Evolutionary conservation across 1,284 basidiomycete species (phyloP).

Genomic region (Papiliotrema fonsecae): DNA sequence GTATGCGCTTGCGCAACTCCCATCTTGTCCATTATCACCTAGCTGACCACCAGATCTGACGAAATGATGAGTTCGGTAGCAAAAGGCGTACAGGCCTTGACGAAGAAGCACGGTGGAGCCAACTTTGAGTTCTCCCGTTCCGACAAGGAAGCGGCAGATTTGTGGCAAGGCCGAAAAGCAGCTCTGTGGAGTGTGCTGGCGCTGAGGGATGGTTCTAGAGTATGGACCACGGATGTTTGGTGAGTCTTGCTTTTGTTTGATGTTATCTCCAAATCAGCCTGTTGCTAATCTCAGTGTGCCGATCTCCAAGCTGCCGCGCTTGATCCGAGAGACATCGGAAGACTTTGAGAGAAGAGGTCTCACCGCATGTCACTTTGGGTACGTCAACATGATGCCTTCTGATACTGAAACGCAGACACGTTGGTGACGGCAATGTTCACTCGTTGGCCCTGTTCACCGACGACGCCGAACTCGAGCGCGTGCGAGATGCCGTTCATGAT

Average conservation of each 20-base stretch:
- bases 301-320: slow-evolving; percentile 67
- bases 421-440: slow-evolving; percentile 68
- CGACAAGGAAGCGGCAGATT: slow-evolving; percentile 63
- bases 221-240: slow-evolving; percentile 84
- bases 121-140: slow-evolving; percentile 65
- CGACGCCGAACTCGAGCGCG: slow-evolving; percentile 41
- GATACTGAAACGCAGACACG: slow-evolving; percentile 60
- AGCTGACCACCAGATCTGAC: slow-evolving; percentile 44
- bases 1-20: too few relatives aligned
- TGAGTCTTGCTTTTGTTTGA: slow-evolving; percentile 45
- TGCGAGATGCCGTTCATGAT: slow-evolving; percentile 49
- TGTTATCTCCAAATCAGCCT: background rate
- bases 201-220: slow-evolving; percentile 59
- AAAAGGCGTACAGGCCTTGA: slow-evolving; percentile 57
- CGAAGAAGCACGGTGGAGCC: slow-evolving; percentile 62
- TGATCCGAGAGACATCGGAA: slow-evolving; percentile 70
- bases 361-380: slow-evolving; percentile 52
- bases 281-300: slow-evolving; percentile 56
- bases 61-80: slow-evolving; percentile 62
- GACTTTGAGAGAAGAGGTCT: slow-evolving; percentile 62
- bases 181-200: slow-evolving; percentile 68
- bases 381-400: slow-evolving; percentile 5
- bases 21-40: too few relatives aligned
- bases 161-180: slow-evolving; percentile 85
- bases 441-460: slow-evolving; percentile 33